Evolutionary conservation across 176 grass and related monocot species (phyloP).

Genomic region (Hyparrhenia diplandra): DNA sequence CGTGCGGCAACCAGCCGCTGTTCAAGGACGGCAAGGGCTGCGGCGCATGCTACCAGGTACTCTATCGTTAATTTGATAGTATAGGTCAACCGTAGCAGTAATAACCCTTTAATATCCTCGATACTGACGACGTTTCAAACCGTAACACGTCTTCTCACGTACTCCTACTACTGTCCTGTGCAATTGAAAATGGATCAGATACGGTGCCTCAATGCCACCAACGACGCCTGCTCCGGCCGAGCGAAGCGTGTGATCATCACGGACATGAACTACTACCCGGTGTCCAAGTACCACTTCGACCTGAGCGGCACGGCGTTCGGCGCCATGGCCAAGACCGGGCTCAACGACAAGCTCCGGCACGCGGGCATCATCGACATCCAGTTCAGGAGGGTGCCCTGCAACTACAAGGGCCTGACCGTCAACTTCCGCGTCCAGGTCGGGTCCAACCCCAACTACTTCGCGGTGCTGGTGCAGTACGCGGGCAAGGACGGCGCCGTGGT

Average conservation of each 20-base stretch:
- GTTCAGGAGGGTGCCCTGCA: conserved; percentile 51
- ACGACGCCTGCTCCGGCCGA: conserved; percentile 45
- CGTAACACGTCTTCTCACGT: too few species aligned
- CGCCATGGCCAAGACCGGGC: conserved; percentile 28
- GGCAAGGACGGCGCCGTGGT: conserved; percentile 47
- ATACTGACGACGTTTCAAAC: not conserved
- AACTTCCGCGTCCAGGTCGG: conserved; percentile 56
- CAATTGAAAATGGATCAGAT: conserved; percentile 11
- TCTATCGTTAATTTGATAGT: not conserved
- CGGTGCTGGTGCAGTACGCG: conserved; percentile 52
- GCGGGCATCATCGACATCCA: conserved; percentile 58
- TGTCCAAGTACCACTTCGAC: conserved; percentile 57
- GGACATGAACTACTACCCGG: conserved; percentile 61
- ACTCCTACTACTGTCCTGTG: too few species aligned
- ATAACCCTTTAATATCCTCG: not conserved
- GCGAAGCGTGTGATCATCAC: conserved; percentile 41
- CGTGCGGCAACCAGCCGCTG: conserved; percentile 41
- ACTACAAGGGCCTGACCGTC: conserved; percentile 26
- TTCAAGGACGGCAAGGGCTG: conserved; percentile 55
- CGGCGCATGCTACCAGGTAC: conserved; percentile 55
- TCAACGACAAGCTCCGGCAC: conserved; percentile 46
- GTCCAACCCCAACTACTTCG: conserved; percentile 63
- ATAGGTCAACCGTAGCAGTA: not conserved
- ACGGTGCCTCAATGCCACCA: conserved; percentile 11
- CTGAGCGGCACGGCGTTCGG: conserved; percentile 62